These are phyloP conservation scores for Lasiodiplodia citricola DNA, from an alignment of 2,329 filamentous ascomycete genomes.

Conservation along the genomic window DNA sequence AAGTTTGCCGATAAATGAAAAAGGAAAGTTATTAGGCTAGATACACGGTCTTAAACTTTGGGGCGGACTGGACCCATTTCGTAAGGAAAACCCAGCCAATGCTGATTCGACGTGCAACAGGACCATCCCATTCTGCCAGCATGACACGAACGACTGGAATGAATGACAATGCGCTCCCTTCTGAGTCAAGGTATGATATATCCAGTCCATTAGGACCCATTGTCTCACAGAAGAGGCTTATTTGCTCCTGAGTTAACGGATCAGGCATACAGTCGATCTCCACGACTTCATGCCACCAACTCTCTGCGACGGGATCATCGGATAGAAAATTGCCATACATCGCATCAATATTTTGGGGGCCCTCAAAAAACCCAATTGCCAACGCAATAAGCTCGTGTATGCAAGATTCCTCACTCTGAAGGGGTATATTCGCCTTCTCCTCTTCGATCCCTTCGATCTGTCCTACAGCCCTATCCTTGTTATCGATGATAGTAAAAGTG, in stretches of 20 bases:
- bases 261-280: too few relatives aligned
- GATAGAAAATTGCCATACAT: too few relatives aligned
- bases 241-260: too few relatives aligned
- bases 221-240: not conserved
- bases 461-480: not conserved
- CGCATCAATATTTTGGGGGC: too few relatives aligned
- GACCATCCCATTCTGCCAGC: not conserved
- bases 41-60: not conserved
- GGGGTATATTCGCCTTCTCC: not conserved
- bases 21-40: not conserved
- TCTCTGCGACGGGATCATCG: too few relatives aligned
- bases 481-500: not conserved
- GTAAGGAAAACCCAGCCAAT: conserved; percentile 8
- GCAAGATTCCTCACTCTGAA: not conserved
- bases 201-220: not conserved
- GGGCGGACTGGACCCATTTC: not conserved
- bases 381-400: not conserved
- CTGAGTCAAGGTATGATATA: not conserved
- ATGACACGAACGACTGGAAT: conserved; percentile 9
- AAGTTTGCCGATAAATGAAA: too few relatives aligned
- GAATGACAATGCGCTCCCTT: not conserved
- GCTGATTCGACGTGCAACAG: not conserved
- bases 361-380: not conserved
- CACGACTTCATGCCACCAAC: too few relatives aligned
- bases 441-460: not conserved